Conservation (phyloP, 768 basidiomycete species). For the Xerocomus potaroensis region DNA sequence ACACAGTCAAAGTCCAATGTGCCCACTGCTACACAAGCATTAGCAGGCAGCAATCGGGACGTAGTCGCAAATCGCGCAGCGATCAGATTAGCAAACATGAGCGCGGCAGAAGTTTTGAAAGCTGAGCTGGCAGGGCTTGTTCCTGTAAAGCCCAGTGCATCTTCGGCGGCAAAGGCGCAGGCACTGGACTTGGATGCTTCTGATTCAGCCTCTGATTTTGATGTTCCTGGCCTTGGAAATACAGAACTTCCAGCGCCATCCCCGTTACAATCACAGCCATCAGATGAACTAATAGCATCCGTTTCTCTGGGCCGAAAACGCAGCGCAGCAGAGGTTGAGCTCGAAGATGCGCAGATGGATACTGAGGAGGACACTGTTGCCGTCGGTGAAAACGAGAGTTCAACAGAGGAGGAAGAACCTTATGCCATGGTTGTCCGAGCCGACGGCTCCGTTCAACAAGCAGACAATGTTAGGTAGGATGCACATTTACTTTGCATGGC, state of each 20-base stretch:
- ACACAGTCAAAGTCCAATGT: slow-evolving; percentile 52
- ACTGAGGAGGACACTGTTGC: slow-evolving; percentile 21
- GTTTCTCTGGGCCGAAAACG: slow-evolving; percentile 40
- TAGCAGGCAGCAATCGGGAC: slow-evolving; percentile 85
- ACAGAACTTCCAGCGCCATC: slow-evolving; percentile 19
- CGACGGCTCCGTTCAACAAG: slow-evolving; percentile 93
- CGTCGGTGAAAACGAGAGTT: slow-evolving; percentile 37
- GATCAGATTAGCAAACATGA: slow-evolving; percentile 94
- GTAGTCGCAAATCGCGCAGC: slow-evolving; percentile 86
- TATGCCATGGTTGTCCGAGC: slow-evolving; percentile 73
- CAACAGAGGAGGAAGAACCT: slow-evolving; percentile 46
- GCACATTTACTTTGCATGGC: neutral
- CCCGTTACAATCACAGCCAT: slow-evolving; percentile 4
- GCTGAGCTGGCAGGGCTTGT: slow-evolving; percentile 70
- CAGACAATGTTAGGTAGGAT: slow-evolving; percentile 85
- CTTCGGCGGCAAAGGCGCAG: slow-evolving; percentile 34
- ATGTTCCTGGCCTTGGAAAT: slow-evolving; percentile 33
- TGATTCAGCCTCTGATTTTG: slow-evolving; percentile 31
- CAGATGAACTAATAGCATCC: slow-evolving; percentile 19
- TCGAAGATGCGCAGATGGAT: slow-evolving; percentile 37
- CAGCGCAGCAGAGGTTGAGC: slow-evolving; percentile 39
- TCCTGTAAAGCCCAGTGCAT: slow-evolving; percentile 37
- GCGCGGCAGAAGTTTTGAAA: slow-evolving; percentile 90
- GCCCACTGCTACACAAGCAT: slow-evolving; percentile 62
- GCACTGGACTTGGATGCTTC: slow-evolving; percentile 19